Conservation (phyloP, 352 stramenopile species). For the Elongisporangium prolatum region DNA sequence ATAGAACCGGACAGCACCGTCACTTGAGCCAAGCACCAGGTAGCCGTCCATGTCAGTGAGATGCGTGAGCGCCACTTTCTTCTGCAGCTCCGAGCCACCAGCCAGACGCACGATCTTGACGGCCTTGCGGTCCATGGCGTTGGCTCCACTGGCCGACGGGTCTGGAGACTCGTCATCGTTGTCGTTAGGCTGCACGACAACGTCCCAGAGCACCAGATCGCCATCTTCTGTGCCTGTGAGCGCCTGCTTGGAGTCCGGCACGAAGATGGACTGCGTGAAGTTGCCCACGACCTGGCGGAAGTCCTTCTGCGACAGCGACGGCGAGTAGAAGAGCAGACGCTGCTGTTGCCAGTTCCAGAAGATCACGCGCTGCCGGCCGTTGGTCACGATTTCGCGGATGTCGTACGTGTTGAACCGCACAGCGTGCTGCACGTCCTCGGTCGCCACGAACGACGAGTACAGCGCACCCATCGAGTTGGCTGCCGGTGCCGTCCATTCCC, state of each 20-base stretch:
- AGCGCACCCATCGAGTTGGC: conserved; percentile 18
- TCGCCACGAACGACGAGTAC: conserved; percentile 66
- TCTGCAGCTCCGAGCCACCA: conserved; percentile 35
- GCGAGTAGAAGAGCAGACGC: conserved; percentile 78
- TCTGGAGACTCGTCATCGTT: conserved; percentile 13
- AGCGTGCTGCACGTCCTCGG: conserved; percentile 65
- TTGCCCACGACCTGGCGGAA: conserved; percentile 76
- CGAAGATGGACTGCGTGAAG: conserved; percentile 86
- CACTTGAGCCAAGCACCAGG: conserved; percentile 84
- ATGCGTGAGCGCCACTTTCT: conserved; percentile 47
- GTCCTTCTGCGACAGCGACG: conserved; percentile 76
- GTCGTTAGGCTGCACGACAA: conserved; percentile 19
- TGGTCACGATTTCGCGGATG: conserved; percentile 87
- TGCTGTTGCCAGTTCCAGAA: conserved; percentile 89
- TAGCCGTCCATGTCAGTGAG: conserved; percentile 86
- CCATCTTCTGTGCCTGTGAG: conserved; percentile 85
- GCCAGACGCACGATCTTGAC: conserved; percentile 81
- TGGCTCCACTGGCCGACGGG: not conserved
- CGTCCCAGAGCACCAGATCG: conserved; percentile 87
- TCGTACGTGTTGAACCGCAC: conserved; percentile 91
- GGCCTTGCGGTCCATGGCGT: conserved; percentile 48
- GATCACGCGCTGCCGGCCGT: conserved; percentile 75
- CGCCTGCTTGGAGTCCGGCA: conserved; percentile 79
- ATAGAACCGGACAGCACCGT: conserved; percentile 91
- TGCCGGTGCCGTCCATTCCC: conserved; percentile 76